Evolutionary conservation across 1,284 basidiomycete genomes (phyloP).

Genomic region (Neolentinus lepideus): DNA sequence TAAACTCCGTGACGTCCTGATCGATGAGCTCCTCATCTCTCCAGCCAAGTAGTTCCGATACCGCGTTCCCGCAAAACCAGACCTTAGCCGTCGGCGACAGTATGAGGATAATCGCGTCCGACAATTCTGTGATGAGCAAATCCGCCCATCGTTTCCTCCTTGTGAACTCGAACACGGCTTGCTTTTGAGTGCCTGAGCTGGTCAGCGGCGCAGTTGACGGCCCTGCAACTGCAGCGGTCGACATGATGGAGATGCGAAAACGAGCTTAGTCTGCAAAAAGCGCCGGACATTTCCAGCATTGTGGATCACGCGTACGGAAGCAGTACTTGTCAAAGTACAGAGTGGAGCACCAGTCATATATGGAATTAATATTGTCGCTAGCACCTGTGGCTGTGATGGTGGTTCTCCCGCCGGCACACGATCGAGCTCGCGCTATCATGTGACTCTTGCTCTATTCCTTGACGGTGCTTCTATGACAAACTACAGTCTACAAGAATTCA

Average conservation of each 20-base stretch:
- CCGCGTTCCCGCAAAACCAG: constrained; percentile 64
- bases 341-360: no score
- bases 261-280: not conserved
- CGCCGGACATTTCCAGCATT: no score
- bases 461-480: no score
- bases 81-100: constrained; percentile 55
- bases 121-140: constrained; percentile 69
- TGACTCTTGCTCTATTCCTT: no score
- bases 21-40: constrained; percentile 67
- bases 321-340: no score
- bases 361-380: no score
- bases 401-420: no score
- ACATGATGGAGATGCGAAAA: not conserved
- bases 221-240: not conserved
- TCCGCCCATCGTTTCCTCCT: constrained; percentile 84
- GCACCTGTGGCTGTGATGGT: no score
- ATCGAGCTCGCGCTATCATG: no score
- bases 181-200: constrained; percentile 12
- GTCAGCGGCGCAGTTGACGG: constrained; percentile 15
- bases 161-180: constrained; percentile 63
- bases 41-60: constrained; percentile 72
- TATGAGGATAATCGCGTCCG: constrained; percentile 66
- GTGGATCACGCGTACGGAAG: no score
- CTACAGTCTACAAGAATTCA: not conserved
- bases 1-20: constrained; percentile 51